Evolutionary conservation across 192 early-diverging fungal genomes (phyloP).

Genomic region (Coemansia javaensis): DNA sequence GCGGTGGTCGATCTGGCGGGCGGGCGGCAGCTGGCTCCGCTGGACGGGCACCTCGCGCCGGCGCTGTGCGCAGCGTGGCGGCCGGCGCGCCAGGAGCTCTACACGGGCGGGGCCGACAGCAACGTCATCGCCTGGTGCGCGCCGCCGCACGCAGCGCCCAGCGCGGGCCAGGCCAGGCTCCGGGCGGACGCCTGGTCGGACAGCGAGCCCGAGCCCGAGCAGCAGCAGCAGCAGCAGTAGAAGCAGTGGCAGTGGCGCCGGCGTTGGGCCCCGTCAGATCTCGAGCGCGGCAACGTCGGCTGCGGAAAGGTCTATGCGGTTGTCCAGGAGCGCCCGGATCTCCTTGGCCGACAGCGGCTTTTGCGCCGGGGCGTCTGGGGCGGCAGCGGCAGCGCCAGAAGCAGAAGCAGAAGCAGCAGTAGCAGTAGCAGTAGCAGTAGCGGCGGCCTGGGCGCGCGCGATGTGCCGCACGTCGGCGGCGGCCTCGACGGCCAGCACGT

Average conservation of each 20-base stretch:
- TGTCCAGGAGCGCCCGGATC: slow-evolving; percentile 17
- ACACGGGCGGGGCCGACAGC: slow-evolving; percentile 57
- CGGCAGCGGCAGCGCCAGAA: no score
- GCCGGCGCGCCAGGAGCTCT: slow-evolving; percentile 54
- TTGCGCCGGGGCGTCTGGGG: slow-evolving; percentile 1
- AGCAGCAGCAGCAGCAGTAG: no score
- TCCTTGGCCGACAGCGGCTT: slow-evolving; percentile 14
- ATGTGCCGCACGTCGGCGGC: slow-evolving; percentile 28
- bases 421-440: no score
- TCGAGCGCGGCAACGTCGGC: no score
- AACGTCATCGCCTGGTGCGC: slow-evolving; percentile 57
- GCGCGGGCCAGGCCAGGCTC: slow-evolving; percentile 11
- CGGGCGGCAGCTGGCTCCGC: slow-evolving; percentile 52
- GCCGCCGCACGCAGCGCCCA: slow-evolving; percentile 24
- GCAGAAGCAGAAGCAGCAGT: no score
- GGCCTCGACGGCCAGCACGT: slow-evolving; percentile 73
- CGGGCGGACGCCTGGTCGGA: slow-evolving; percentile 36
- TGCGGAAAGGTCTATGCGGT: slow-evolving; percentile 25
- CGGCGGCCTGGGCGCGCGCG: slow-evolving; percentile 2
- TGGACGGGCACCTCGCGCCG: slow-evolving; percentile 62
- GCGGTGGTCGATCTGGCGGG: slow-evolving; percentile 56
- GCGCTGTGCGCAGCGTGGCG: slow-evolving; percentile 59
- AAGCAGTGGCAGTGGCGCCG: no score
- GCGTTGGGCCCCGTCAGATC: no score
- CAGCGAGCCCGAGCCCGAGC: background rate